Conservation (phyloP, 1,139 yeast species). For the Sugiyamaella paludigena region DNA sequence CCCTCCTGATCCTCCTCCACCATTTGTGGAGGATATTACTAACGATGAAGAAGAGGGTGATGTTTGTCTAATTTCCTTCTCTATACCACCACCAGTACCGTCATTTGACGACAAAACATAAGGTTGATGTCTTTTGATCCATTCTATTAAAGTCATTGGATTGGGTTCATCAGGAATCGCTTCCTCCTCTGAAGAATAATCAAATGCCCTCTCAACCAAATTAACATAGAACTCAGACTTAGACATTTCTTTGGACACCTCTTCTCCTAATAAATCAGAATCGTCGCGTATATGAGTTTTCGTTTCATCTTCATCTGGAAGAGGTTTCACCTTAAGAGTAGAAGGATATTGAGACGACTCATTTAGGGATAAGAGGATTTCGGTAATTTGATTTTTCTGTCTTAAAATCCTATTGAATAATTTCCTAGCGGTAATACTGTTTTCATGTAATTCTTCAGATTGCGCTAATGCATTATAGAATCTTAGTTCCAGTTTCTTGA, state of each 20-base stretch:
- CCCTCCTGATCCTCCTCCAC: too few species aligned
- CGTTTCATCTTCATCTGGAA: slow-evolving; percentile 7
- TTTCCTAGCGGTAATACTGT: slow-evolving; percentile 22
- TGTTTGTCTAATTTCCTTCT: not conserved
- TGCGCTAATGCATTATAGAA: slow-evolving; percentile 27
- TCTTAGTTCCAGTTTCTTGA: slow-evolving; percentile 27
- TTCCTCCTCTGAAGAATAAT: slow-evolving; percentile 29
- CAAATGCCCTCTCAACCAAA: slow-evolving; percentile 6
- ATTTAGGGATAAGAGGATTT: slow-evolving; percentile 25
- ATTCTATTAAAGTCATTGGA: slow-evolving; percentile 30
- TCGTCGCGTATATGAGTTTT: not conserved
- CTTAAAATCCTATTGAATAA: slow-evolving; percentile 28
- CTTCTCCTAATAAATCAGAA: slow-evolving; percentile 10
- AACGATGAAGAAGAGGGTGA: too few species aligned
- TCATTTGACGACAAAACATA: slow-evolving; percentile 14
- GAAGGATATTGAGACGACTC: slow-evolving; percentile 17
- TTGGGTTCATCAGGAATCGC: slow-evolving; percentile 23
- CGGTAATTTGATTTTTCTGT: slow-evolving; percentile 28
- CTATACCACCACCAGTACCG: not conserved
- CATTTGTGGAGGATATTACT: too few species aligned
- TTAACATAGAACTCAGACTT: slow-evolving; percentile 19
- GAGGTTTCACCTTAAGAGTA: not conserved
- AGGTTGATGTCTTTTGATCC: slow-evolving; percentile 32
- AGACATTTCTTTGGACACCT: slow-evolving; percentile 21
- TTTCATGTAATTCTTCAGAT: slow-evolving; percentile 28